These are phyloP conservation scores for Chaetomiaceae sp. DNA, from an alignment of 2,329 filamentous ascomycete species.

Conservation along the genomic window DNA sequence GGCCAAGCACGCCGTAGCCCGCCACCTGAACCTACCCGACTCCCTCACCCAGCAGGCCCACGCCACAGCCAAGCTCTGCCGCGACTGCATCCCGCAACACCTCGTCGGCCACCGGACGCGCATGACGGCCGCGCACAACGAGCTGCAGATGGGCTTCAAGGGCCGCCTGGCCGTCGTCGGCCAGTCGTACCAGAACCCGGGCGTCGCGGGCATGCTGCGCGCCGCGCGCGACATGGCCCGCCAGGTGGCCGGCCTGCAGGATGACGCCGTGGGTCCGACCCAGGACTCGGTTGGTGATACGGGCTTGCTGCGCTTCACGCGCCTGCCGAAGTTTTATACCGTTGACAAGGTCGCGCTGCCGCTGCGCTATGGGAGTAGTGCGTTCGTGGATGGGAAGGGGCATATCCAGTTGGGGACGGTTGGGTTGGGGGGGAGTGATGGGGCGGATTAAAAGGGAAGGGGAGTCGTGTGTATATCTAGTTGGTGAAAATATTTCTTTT, in stretches of 20 bases:
- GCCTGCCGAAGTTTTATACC: neutral
- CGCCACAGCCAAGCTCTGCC: conserved; percentile 53
- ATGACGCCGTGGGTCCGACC: neutral
- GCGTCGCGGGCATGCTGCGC: conserved; percentile 48
- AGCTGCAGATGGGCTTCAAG: conserved; percentile 52
- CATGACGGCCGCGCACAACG: conserved; percentile 52
- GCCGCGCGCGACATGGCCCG: conserved; percentile 43
- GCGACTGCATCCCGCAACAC: conserved; percentile 87
- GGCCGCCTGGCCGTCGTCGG: conserved; percentile 61
- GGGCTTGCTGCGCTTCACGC: conserved; percentile 31
- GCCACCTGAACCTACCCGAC: conserved; percentile 66
- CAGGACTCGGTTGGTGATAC: conserved; percentile 28
- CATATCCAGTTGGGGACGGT: neutral
- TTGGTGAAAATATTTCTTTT: too few relatives aligned
- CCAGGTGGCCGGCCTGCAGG: conserved; percentile 29
- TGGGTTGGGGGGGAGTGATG: neutral
- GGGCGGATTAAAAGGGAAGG: too few relatives aligned
- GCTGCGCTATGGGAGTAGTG: conserved; percentile 9
- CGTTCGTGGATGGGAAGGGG: conserved; percentile 1
- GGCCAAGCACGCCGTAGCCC: conserved; percentile 63
- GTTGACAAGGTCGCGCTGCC: conserved; percentile 6
- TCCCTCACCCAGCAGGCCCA: conserved; percentile 55
- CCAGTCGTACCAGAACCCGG: conserved; percentile 49
- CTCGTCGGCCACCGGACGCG: conserved; percentile 67
- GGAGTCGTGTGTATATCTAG: neutral